phyloP scores from a whole-genome alignment of 2,329 filamentous ascomycete species.

The Pyrenophora seminiperda region DNA sequence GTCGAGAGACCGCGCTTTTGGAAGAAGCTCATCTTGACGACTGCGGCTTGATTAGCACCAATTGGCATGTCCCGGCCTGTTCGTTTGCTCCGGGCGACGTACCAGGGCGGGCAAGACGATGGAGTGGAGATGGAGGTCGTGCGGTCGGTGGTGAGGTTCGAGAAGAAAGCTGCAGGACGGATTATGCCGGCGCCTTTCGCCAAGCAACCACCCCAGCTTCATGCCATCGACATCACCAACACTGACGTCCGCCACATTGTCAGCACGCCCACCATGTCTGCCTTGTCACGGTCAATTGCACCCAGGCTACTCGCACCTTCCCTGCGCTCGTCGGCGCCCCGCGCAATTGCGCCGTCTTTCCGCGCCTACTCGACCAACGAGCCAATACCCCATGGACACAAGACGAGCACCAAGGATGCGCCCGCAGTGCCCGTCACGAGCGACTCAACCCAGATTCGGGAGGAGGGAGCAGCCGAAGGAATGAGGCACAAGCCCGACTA shows the following conservation, averaged over 20 bases:
- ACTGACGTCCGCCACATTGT: constrained; percentile 20
- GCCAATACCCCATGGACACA: constrained; percentile 22
- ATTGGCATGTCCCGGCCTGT: constrained; percentile 27
- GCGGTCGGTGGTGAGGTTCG: constrained; percentile 37
- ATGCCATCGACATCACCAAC: constrained; percentile 29
- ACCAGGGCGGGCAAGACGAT: constrained; percentile 47
- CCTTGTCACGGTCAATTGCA: constrained; percentile 49
- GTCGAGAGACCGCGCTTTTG: constrained; percentile 91
- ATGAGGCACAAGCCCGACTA: constrained; percentile 79
- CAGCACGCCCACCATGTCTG: constrained; percentile 45
- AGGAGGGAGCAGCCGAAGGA: constrained; percentile 57
- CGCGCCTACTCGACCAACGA: constrained; percentile 43
- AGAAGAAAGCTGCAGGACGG: constrained; percentile 38
- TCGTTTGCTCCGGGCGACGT: constrained; percentile 22
- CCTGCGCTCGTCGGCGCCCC: constrained; percentile 33
- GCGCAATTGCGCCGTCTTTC: constrained; percentile 31
- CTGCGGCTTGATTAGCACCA: constrained; percentile 48
- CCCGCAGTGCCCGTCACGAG: constrained; percentile 41
- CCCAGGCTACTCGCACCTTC: constrained; percentile 47
- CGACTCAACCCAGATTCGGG: constrained; percentile 57
- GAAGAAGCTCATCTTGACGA: constrained; percentile 86
- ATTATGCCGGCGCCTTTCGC: constrained; percentile 31
- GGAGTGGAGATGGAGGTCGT: constrained; percentile 41
- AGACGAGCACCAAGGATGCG: constrained; percentile 46
- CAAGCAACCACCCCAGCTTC: constrained; percentile 25